These are phyloP conservation scores for Mycena capillaripes DNA, from an alignment of 768 basidiomycete species.

Conservation along the genomic window DNA sequence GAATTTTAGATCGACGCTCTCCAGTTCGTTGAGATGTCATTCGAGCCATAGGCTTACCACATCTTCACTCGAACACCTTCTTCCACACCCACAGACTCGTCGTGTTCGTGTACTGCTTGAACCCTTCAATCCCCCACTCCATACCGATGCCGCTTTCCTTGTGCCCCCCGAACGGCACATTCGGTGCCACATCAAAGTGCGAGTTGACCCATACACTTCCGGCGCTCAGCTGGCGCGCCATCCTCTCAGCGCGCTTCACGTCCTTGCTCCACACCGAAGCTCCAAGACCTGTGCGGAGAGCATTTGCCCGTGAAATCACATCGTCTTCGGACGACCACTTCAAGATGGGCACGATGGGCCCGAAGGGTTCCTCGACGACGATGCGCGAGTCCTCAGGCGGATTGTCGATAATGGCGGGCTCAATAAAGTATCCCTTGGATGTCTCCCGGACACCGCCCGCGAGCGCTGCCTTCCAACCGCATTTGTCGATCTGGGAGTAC, in stretches of 20 bases:
- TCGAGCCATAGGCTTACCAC: too few relatives aligned
- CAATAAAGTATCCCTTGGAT: not conserved
- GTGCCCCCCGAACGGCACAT: not conserved
- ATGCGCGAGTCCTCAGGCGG: not conserved
- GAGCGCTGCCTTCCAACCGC: not conserved
- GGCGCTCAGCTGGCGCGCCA: not conserved
- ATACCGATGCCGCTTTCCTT: not conserved
- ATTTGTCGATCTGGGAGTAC: not conserved
- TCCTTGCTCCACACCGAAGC: not conserved
- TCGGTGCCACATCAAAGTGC: not conserved
- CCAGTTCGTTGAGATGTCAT: too few relatives aligned
- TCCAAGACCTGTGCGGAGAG: not conserved
- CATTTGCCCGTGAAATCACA: not conserved
- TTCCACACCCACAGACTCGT: conserved; percentile 4
- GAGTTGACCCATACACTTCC: not conserved
- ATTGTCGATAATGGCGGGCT: conserved; percentile 1
- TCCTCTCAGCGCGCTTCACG: not conserved
- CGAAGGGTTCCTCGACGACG: not conserved
- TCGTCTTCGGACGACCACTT: not conserved
- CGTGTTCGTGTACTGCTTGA: not conserved
- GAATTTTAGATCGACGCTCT: too few relatives aligned
- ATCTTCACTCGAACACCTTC: not conserved
- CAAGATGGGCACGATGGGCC: not conserved
- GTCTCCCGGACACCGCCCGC: not conserved
- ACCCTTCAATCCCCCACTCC: not conserved